These are phyloP conservation scores for Candida buenavistaensis DNA, from an alignment of 1,139 yeast genomes.

Conservation along the genomic window DNA sequence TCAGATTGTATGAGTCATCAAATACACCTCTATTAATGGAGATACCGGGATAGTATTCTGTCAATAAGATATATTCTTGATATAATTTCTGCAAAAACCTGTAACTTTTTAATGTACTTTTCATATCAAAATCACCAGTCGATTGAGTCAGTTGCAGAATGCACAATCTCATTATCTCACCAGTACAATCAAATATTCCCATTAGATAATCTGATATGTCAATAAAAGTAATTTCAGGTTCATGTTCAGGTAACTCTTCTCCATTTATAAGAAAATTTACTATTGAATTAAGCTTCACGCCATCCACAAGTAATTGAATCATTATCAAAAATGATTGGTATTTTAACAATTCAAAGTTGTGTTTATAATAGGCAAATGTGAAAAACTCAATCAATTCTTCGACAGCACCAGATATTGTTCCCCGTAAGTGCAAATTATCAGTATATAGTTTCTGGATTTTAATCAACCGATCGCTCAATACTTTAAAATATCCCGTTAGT, in stretches of 20 bases:
- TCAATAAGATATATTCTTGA: constrained; percentile 10
- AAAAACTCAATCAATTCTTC: constrained; percentile 43
- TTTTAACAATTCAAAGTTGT: constrained; percentile 17
- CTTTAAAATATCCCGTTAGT: constrained; percentile 16
- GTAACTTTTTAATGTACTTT: constrained; percentile 11
- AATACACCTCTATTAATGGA: constrained; percentile 23
- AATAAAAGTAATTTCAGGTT: constrained; percentile 9
- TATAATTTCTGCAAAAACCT: constrained; percentile 12
- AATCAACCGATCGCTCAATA: constrained; percentile 17
- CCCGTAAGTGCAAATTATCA: constrained; percentile 19
- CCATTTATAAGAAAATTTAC: constrained; percentile 1
- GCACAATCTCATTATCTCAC: constrained; percentile 39
- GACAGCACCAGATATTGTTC: constrained; percentile 26
- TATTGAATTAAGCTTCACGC: not conserved
- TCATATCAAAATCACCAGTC: constrained; percentile 11
- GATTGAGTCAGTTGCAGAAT: constrained; percentile 15
- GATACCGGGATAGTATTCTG: constrained; percentile 20
- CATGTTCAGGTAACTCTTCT: constrained; percentile 1
- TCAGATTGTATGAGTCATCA: constrained; percentile 16
- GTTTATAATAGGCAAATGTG: constrained; percentile 31
- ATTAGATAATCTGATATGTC: constrained; percentile 32
- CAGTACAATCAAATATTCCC: constrained; percentile 44
- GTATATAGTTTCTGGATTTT: constrained; percentile 14
- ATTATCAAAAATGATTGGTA: constrained; percentile 11
- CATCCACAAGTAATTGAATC: constrained; percentile 1